Conservation (phyloP, 768 basidiomycete species). For the Kwoniella sp. region DNA sequence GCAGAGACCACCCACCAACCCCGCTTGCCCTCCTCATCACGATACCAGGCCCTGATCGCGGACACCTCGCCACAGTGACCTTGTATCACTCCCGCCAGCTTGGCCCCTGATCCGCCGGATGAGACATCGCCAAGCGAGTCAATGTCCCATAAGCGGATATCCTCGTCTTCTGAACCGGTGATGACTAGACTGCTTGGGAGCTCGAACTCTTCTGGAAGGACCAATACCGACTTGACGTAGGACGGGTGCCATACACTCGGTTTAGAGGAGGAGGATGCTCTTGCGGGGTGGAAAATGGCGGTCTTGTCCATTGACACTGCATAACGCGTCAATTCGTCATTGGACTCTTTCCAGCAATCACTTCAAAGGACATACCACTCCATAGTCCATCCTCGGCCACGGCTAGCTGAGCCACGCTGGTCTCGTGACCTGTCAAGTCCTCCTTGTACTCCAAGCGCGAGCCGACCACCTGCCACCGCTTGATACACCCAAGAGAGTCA, state of each 20-base stretch:
- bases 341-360: not conserved
- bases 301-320: constrained; percentile 87
- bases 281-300: constrained; percentile 58
- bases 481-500: constrained; percentile 88
- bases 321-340: not conserved
- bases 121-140: constrained; percentile 59
- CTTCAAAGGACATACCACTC: constrained; percentile 62
- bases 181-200: constrained; percentile 65
- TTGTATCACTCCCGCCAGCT: constrained; percentile 54
- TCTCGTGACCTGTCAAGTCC: constrained; percentile 71
- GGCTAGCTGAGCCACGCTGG: constrained; percentile 70
- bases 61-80: constrained; percentile 89
- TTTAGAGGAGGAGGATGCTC: constrained; percentile 10
- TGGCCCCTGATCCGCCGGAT: not conserved
- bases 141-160: constrained; percentile 74
- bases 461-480: constrained; percentile 68
- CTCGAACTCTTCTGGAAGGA: constrained; percentile 54
- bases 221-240: constrained; percentile 69
- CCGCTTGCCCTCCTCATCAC: constrained; percentile 54
- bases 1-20: constrained; percentile 80
- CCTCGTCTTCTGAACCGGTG: constrained; percentile 72
- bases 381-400: constrained; percentile 71
- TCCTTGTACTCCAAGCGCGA: constrained; percentile 3
- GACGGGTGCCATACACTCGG: constrained; percentile 54
- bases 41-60: constrained; percentile 66